These are phyloP conservation scores for Ophiostoma perfectum DNA, from an alignment of 2,329 filamentous ascomycete species.

Conservation along the genomic window DNA sequence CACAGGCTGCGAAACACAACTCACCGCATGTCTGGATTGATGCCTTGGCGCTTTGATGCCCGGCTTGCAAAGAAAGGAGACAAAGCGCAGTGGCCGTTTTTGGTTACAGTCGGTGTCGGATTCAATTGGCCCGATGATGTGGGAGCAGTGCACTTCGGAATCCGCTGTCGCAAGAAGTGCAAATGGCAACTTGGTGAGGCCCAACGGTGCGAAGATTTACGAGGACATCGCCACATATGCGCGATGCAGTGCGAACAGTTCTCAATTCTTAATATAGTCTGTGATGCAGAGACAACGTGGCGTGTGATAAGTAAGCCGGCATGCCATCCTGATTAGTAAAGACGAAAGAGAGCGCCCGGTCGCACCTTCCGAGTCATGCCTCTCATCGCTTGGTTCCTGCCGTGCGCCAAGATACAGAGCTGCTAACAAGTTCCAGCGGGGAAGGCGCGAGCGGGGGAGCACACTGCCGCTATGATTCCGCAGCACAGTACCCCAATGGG, in stretches of 20 bases:
- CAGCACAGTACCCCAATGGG: slow-evolving; percentile 14
- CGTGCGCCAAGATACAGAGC: neutral
- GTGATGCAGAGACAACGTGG: neutral
- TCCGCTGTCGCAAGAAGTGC: neutral
- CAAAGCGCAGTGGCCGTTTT: neutral
- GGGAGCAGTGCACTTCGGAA: neutral
- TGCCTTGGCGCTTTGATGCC: neutral
- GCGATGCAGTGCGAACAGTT: neutral
- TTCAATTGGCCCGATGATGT: neutral
- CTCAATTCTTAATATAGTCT: neutral
- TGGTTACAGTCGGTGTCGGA: neutral
- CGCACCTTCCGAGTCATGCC: slow-evolving; percentile 11
- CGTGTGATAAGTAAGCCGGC: neutral
- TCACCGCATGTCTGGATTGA: neutral
- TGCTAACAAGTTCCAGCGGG: neutral
- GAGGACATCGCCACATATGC: neutral
- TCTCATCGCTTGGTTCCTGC: slow-evolving; percentile 12
- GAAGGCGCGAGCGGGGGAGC: slow-evolving; percentile 19
- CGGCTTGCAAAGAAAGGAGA: neutral
- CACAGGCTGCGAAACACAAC: neutral
- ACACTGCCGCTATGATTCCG: slow-evolving; percentile 21
- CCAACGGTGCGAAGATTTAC: neutral
- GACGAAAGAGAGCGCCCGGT: neutral
- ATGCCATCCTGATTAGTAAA: neutral
- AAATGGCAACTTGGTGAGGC: neutral